Conservation (phyloP, 2,329 filamentous ascomycete species). For the Pseudocercospora vitis region DNA sequence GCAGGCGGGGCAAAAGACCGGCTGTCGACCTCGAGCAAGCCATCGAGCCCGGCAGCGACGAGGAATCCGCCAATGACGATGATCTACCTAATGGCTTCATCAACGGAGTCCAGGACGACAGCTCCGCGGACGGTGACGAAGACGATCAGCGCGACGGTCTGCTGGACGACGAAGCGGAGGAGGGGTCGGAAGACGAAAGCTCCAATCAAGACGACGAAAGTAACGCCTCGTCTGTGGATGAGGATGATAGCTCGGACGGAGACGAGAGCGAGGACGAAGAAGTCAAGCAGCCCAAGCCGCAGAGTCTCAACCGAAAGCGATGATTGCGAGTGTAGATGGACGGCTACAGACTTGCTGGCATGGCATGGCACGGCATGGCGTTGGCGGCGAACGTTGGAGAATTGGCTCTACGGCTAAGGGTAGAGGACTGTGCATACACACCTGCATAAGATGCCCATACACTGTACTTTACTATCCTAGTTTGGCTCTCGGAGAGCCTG, state of each 20-base stretch:
- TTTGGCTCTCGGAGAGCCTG: not conserved
- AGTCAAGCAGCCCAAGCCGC: slow-evolving; percentile 23
- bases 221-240: slow-evolving; percentile 29
- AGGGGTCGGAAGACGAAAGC: slow-evolving; percentile 40
- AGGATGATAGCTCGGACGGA: slow-evolving; percentile 50
- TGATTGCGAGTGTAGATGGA: slow-evolving; percentile 8
- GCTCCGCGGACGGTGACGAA: slow-evolving; percentile 24
- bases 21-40: slow-evolving; percentile 2
- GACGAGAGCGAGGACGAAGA: slow-evolving; percentile 34
- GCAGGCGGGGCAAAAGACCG: not conserved
- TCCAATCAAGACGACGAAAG: slow-evolving; percentile 17
- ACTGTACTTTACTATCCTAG: slow-evolving; percentile 2
- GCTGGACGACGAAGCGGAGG: slow-evolving; percentile 55
- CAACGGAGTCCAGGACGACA: slow-evolving; percentile 23
- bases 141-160: slow-evolving; percentile 40
- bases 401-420: slow-evolving; percentile 7
- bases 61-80: slow-evolving; percentile 18
- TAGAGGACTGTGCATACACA: slow-evolving; percentile 17
- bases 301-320: slow-evolving; percentile 25
- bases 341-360: too few species aligned
- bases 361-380: not conserved
- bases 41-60: slow-evolving; percentile 20
- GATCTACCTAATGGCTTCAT: slow-evolving; percentile 20
- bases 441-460: slow-evolving; percentile 13
- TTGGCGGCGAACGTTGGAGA: not conserved